Evolutionary conservation across 2,329 filamentous ascomycete species (phyloP), one percentile per base, ranked within the genome.

Genomic region (Atkinsonella texensis): DNA sequence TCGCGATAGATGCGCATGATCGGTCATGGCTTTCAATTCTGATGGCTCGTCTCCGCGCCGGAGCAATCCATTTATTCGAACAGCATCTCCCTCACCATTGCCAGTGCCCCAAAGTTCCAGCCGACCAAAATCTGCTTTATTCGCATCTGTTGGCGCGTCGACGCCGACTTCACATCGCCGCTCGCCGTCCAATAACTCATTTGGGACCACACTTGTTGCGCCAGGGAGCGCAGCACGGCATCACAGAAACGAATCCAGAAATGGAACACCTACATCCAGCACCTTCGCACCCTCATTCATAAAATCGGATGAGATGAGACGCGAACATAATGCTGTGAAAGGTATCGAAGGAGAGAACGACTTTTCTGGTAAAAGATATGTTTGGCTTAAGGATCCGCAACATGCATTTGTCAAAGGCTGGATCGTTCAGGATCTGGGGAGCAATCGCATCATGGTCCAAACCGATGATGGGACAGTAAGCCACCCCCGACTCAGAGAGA

Each of bases 271-370:
- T 7, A 73, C 75, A 7, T 87, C 85, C 0, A 85, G 80, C 57
- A 98, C 93, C 1, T 98, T 98, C 72, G 91, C 93, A 38, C 93
- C 91, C 2, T 87, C 89, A 10, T 98, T 98, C 68, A 97, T 98
- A 70, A 93, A 91, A 67, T 81, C 83, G 0, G 89, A 95, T 57
- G 87, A 90, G 57, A 73, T 87, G 67, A 77, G 81, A 58, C 69
- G 73, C 38, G 72, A 68, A 35, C 67, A 74, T 49, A 80, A 83
- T 57, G 63, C 72, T 11, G 77, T 84, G 15, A 75, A 75, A 48
- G 86, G 88, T 17, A 89, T 96, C 54, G 94, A 98, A 69, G 93
- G 93, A 56, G 91, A 96, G 64, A 97, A 96, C 66, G 93, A 98
- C 74, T 97, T 98, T 68, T 98, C 93, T 0, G 94, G 93, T 52